A percentile compares a stretch with the other conserved stretches of the same genome.
phyloP scores from a whole-genome alignment of 164 flowering plant species.

The Annona cherimola region DNA sequence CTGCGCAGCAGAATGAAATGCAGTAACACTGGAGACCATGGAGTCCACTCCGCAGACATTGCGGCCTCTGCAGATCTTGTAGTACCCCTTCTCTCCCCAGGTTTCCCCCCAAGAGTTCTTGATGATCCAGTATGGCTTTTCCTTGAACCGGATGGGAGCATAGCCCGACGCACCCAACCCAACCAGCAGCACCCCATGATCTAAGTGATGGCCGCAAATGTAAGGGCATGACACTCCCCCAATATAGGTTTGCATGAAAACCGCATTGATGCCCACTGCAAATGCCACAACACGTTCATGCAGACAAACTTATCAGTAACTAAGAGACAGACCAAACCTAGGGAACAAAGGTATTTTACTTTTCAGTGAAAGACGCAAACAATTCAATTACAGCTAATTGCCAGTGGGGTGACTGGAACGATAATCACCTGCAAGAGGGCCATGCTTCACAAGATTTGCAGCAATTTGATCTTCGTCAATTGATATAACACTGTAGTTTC shows the following conservation, averaged over 20 bases:
- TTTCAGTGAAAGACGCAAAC: too few species aligned
- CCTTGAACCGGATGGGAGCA: conserved; percentile 67
- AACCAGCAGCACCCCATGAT: conserved; percentile 86
- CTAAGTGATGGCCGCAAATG: conserved; percentile 58
- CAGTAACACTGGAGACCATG: conserved; percentile 85
- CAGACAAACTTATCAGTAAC: neutral
- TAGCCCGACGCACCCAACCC: conserved; percentile 78
- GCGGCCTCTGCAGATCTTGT: conserved; percentile 89
- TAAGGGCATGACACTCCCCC: conserved; percentile 92
- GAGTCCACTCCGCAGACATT: conserved; percentile 87
- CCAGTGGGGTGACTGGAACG: neutral
- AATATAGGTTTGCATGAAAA: conserved; percentile 87
- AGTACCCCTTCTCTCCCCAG: conserved; percentile 93
- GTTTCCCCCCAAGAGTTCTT: conserved; percentile 95
- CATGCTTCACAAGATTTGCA: conserved; percentile 89
- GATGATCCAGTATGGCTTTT: conserved; percentile 88
- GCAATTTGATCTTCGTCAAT: conserved; percentile 92
- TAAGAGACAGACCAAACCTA: too few species aligned
- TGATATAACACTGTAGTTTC: conserved; percentile 91
- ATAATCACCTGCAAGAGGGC: conserved; percentile 81
- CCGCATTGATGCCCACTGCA: conserved; percentile 94
- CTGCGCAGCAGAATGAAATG: conserved; percentile 24
- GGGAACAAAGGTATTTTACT: too few species aligned
- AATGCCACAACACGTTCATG: conserved; percentile 8
- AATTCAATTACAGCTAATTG: neutral